Percentiles rank a stretch among this genome's conserved stretches.
These are phyloP conservation scores for Curvularia lunata DNA, from an alignment of 2,329 filamentous ascomycete genomes.

Conservation along the genomic window DNA sequence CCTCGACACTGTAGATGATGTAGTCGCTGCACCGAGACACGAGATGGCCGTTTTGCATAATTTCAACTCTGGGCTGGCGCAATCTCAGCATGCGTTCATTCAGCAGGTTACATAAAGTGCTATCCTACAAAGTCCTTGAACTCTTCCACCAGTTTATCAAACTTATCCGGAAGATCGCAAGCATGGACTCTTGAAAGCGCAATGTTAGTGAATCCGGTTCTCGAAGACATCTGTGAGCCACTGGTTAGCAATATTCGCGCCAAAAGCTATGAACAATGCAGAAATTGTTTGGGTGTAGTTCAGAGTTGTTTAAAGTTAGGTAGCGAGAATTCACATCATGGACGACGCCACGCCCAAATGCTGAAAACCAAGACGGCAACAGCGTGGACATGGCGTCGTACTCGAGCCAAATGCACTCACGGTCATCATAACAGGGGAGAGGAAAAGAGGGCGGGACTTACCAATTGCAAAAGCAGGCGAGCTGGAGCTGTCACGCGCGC, in stretches of 20 bases:
- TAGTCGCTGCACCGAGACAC: constrained; percentile 97
- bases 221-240: constrained; percentile 37
- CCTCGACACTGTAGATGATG: constrained; percentile 98
- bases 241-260: constrained; percentile 40
- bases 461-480: constrained; percentile 25
- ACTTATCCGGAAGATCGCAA: constrained; percentile 91
- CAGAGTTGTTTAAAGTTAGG: constrained; percentile 89
- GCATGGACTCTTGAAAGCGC: constrained; percentile 77
- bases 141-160: constrained; percentile 78
- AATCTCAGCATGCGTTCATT: constrained; percentile 53
- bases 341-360: constrained; percentile 69
- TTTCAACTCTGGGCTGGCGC: constrained; percentile 77
- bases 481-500: constrained; percentile 23
- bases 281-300: constrained; percentile 52
- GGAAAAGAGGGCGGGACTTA: constrained; percentile 31
- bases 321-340: constrained; percentile 99
- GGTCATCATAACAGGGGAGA: constrained; percentile 80
- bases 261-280: constrained; percentile 28
- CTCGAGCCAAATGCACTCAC: constrained; percentile 99
- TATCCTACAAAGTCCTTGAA: constrained; percentile 84
- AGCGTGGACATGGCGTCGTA: constrained; percentile 70
- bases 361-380: constrained; percentile 76
- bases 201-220: constrained; percentile 18
- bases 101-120: constrained; percentile 48
- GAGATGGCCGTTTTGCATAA: constrained; percentile 91